Conservation (phyloP, 2,329 filamentous ascomycete genomes). For the Falciphora oryzae region DNA sequence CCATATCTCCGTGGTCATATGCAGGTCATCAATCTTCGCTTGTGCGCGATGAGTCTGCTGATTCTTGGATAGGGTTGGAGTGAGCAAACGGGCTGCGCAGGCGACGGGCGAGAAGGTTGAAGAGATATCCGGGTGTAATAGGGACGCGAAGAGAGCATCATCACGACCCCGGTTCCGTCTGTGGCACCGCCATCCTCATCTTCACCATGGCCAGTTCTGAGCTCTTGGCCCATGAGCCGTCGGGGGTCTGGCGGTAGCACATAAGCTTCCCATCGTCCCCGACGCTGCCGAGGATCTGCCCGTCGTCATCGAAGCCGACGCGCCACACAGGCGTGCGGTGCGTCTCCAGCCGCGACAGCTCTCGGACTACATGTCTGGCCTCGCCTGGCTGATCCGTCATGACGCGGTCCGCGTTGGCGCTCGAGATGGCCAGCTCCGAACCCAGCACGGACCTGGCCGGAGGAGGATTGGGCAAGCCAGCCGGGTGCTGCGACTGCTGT, state of each 20-base stretch:
- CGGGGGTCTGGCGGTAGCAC: constrained; percentile 55
- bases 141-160: background rate
- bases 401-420: constrained; percentile 41
- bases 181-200: constrained; percentile 43
- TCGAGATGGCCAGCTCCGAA: constrained; percentile 18
- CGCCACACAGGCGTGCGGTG: constrained; percentile 70
- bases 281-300: constrained; percentile 68
- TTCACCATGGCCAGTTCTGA: constrained; percentile 54
- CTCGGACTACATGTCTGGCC: constrained; percentile 55
- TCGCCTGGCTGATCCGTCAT: constrained; percentile 57
- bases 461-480: constrained; percentile 1
- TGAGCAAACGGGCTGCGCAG: background rate
- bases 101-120: background rate
- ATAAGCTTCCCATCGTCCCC: constrained; percentile 67
- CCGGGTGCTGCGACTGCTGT: constrained; percentile 19
- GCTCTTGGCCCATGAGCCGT: constrained; percentile 54
- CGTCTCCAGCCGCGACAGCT: constrained; percentile 61
- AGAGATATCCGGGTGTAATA: background rate
- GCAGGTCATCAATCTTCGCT: background rate
- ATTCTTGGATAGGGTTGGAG: background rate
- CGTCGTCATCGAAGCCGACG: constrained; percentile 62
- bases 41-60: background rate
- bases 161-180: background rate
- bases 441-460: constrained; percentile 12
- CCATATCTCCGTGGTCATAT: background rate